Evolutionary conservation across 257 asterid species (phyloP).

Genomic region (Solanum ossicruentum): DNA sequence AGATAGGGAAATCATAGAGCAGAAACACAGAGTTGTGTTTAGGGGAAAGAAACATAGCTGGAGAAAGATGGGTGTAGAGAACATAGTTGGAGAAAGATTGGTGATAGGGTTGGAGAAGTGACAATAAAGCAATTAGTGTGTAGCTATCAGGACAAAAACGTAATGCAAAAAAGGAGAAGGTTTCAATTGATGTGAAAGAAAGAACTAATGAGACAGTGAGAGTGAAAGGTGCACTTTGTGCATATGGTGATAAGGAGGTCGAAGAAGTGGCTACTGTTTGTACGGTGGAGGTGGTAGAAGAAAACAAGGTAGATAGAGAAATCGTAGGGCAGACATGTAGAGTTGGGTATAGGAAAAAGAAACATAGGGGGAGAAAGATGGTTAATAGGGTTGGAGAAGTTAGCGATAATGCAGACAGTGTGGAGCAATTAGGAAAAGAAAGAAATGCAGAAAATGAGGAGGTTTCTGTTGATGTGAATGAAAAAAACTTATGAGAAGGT

Average conservation of each 20-base stretch:
- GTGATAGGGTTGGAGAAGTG: neutral
- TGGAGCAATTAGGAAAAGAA: neutral
- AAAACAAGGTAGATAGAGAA: neutral
- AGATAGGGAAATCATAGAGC: neutral
- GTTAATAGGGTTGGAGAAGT: neutral
- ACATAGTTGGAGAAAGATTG: neutral
- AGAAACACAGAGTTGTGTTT: slow-evolving; percentile 5
- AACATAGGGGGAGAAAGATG: neutral
- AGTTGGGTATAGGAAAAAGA: slow-evolving; percentile 8
- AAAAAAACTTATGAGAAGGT: neutral
- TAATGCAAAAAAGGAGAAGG: neutral
- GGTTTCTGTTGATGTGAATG: slow-evolving; percentile 1
- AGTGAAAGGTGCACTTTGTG: neutral
- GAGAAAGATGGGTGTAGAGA: slow-evolving; percentile 1
- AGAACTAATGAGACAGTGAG: neutral
- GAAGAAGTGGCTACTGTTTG: neutral
- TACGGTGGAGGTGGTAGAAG: neutral
- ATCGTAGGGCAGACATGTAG: neutral
- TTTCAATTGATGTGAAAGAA: neutral
- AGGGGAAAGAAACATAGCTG: neutral
- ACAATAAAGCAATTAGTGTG: neutral
- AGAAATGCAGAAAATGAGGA: neutral
- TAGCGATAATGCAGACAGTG: neutral
- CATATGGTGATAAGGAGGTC: neutral
- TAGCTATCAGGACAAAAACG: neutral